Evolutionary conservation across 345 rosid genomes (phyloP).

Genomic region (Rubroshorea leprosula): DNA sequence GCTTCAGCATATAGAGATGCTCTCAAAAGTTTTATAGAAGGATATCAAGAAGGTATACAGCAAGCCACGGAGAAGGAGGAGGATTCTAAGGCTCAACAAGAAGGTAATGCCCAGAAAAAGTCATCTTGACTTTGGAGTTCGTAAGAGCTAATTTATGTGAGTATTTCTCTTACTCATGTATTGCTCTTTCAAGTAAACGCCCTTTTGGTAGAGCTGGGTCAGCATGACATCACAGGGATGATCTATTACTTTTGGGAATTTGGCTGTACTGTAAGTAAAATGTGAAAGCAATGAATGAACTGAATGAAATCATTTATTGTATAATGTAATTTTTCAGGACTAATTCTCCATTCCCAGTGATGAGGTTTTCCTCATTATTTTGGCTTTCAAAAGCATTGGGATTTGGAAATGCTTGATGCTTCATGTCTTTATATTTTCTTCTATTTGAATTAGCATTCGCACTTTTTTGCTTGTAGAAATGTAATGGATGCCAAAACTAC

Average conservation of each 20-base stretch:
- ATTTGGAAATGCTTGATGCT: conserved; percentile 1
- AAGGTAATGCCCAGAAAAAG: conserved; percentile 3
- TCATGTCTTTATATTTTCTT: background rate
- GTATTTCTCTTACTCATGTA: conserved; percentile 7
- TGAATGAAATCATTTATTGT: background rate
- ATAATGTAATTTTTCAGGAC: background rate
- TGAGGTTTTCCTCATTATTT: conserved; percentile 2
- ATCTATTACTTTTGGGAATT: conserved; percentile 5
- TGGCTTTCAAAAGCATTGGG: background rate
- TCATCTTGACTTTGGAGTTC: background rate
- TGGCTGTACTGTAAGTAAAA: conserved; percentile 9
- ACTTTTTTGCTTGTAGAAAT: conserved; percentile 6
- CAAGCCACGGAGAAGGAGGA: conserved; percentile 18
- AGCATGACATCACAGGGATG: conserved; percentile 16
- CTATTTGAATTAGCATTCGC: background rate
- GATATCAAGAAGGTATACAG: conserved; percentile 19
- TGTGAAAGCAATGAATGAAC: conserved; percentile 11
- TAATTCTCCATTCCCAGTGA: too few relatives aligned
- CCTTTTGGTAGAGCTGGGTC: conserved; percentile 8
- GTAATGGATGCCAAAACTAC: background rate
- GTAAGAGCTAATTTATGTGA: conserved; percentile 5
- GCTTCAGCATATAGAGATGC: conserved; percentile 79
- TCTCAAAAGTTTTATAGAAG: conserved; percentile 26
- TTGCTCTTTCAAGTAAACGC: background rate
- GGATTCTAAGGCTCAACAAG: conserved; percentile 13